A percentile compares a stretch with the other conserved stretches of the same genome.
Conservation (phyloP, 164 flowering plant genomes). For the Aristolochia contorta region DNA sequence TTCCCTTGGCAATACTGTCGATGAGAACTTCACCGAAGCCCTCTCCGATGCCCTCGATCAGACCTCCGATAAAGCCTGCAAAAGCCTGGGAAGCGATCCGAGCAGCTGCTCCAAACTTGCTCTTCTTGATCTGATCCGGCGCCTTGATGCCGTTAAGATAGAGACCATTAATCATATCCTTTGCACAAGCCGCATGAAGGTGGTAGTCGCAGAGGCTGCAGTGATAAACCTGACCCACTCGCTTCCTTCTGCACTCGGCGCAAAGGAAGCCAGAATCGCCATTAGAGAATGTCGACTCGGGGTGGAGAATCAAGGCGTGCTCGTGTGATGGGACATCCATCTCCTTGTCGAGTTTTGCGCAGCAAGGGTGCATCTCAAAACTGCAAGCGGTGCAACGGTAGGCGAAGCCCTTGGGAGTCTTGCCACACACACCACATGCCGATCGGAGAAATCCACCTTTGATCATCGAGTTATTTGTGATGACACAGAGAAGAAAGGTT, state of each 20-base stretch:
- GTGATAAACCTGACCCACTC: conserved; percentile 41
- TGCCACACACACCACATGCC: conserved; percentile 55
- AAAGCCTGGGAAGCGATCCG: conserved; percentile 52
- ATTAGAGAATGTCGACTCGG: conserved; percentile 8
- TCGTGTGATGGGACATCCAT: conserved; percentile 34
- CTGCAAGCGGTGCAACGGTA: conserved; percentile 55
- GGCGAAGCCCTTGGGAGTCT: conserved; percentile 44
- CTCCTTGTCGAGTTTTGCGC: conserved; percentile 44
- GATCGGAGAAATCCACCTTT: conserved; percentile 42
- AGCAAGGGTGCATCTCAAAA: conserved; percentile 76
- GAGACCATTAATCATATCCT: conserved; percentile 60
- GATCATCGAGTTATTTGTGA: too few species aligned
- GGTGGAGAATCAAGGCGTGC: conserved; percentile 37
- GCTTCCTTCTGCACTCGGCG: conserved; percentile 46
- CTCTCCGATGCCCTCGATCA: conserved; percentile 72
- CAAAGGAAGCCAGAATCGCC: conserved; percentile 20
- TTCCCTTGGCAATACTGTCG: conserved; percentile 23
- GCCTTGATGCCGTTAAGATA: conserved; percentile 28
- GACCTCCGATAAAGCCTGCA: conserved; percentile 46
- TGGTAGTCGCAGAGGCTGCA: conserved; percentile 59
- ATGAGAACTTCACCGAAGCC: conserved; percentile 51
- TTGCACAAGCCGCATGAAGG: conserved; percentile 76
- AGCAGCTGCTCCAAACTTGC: conserved; percentile 47
- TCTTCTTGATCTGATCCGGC: conserved; percentile 30
- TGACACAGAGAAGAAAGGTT: too few species aligned